Evolutionary conservation across 306 rosid species (phyloP), one percentile per base, ranked within the genome.

Genomic region (Prunus davidiana): DNA sequence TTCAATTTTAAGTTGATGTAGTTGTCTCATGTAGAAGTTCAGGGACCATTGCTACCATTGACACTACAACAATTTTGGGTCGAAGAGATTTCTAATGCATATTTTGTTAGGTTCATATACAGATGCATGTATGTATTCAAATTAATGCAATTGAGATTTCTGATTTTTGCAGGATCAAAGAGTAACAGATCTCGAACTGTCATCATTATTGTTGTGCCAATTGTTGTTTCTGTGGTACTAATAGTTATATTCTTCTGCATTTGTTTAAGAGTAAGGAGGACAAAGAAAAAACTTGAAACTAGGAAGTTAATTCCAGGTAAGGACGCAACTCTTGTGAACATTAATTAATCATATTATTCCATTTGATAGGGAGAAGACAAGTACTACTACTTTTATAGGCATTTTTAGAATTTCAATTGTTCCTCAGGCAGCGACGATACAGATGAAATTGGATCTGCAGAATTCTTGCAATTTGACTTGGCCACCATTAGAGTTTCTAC

Each of bases 401-500:
- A 45, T 45, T 11, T 28, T 28, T 28, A 28, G 32, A 28, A 0
- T 3, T 28, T 24, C 4, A 2, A n/a, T 11, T 67, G 34, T 9
- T 49, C 43, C 22, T 69, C 60, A 49, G 25, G 45, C 5, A 8
- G 22, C 57, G 10, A 27, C 1, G 27, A 69, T 50, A 18, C 18
- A 49, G 25, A 49, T 47, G 73, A 27, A 69, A 69, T 50, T 69
- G 6, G 58, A 49, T 24, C 10, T 69, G 45, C 16, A 5, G 60
- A 69, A 50, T 49, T 60, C 25, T 9, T 69, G 25, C 60, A 69
- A 49, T 69, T 69, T 9, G 25, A 69, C 43, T 69, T 69, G 8
- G 41, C 2, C 73, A 69, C 73, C 8, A 69, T 69, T 18, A 69
- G 45, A 19, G 45, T 69, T 69, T 58, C 73, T 3, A 49, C 46